Base-by-base conservation (phyloP, 306 rosid species). In the Dalbergia cochinchinensis region DNA sequence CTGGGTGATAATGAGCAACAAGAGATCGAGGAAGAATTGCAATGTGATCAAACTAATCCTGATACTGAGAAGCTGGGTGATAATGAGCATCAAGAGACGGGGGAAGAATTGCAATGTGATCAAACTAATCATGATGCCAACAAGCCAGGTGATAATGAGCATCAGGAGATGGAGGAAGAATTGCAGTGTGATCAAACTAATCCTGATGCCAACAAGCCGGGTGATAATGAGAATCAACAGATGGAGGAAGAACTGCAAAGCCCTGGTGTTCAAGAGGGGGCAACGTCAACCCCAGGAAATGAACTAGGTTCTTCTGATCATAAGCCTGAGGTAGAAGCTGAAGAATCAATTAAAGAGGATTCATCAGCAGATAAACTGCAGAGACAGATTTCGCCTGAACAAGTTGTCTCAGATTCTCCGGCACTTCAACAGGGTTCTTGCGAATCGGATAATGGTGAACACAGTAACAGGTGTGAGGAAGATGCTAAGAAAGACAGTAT, bases 281-380 rank as follows among this genome's bases (percentile, higher is more conserved):
- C 55, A n/a, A 67, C 64, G 37, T 45, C 83, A 70, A 59, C 45
- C 72, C 64, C 79, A 18, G 76, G n/a, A 64, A 77, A 72, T 74
- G 88, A 85, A 57, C 87, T 50, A 19, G 80, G 58, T 37, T 45
- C 83, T 73, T 55, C 74, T 54, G 86, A 80, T 72, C 82, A 61
- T 73, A 59, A 77, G 41, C 67, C 82, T 7, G 82, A 59, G 13
- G 74, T 78, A 73, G 88, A 67, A 74, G 78, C 64, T 39, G 64
- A 83, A 75, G 82, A 70, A 72, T 78, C 66, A 19, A 61, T 4
- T 8, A 54, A 74, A 78, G 74, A 44, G 18, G 62, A 80, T 63
- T 73, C 59, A 51, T 68, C 5, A 26, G 64, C 39, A 61, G 85
- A 68, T 72, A 31, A 39, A n/a, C 76, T 42, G 61, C 78, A 35